Percentiles rank a stretch among this genome's conserved stretches.
Evolutionary conservation across 106 monocot genomes (phyloP).

Genomic region (Dioscorea zingiberensis): DNA sequence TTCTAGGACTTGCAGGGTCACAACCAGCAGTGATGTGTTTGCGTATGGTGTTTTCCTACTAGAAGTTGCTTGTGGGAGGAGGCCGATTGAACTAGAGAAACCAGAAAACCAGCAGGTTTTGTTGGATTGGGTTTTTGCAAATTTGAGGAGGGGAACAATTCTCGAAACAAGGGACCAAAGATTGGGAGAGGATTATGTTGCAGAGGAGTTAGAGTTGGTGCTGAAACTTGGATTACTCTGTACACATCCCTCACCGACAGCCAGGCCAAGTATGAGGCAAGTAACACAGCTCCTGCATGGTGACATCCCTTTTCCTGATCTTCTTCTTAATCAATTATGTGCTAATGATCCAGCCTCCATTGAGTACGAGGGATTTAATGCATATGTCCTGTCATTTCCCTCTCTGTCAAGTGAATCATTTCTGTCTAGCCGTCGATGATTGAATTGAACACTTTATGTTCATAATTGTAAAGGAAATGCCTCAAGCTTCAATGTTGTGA

Average conservation of each 20-base stretch:
- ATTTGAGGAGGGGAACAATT: conserved; percentile 6
- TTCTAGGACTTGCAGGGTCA: conserved; percentile 3
- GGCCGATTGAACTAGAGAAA: conserved; percentile 9
- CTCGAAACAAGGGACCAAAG: conserved; percentile 6
- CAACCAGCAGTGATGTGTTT: conserved; percentile 17
- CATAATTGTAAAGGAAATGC: no score
- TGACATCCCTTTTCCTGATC: neutral
- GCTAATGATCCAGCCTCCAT: neutral
- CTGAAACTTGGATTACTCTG: conserved; percentile 12
- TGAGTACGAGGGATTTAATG: neutral
- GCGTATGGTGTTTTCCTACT: conserved; percentile 18
- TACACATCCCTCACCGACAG: neutral
- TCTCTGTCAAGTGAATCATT: neutral
- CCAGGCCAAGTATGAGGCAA: conserved; percentile 11
- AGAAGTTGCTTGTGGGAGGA: conserved; percentile 18
- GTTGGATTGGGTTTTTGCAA: conserved; percentile 4
- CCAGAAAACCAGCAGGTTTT: neutral
- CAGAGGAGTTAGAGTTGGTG: conserved; percentile 15
- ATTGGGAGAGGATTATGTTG: neutral
- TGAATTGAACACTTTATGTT: no score
- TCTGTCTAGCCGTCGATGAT: no score
- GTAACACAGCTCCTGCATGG: conserved; percentile 6
- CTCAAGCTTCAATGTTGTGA: no score
- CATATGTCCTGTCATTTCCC: conserved; percentile 3
- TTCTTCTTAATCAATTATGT: neutral